phyloP scores from a whole-genome alignment of 2,329 filamentous ascomycete genomes.

The Emericellopsis cladophorae region DNA sequence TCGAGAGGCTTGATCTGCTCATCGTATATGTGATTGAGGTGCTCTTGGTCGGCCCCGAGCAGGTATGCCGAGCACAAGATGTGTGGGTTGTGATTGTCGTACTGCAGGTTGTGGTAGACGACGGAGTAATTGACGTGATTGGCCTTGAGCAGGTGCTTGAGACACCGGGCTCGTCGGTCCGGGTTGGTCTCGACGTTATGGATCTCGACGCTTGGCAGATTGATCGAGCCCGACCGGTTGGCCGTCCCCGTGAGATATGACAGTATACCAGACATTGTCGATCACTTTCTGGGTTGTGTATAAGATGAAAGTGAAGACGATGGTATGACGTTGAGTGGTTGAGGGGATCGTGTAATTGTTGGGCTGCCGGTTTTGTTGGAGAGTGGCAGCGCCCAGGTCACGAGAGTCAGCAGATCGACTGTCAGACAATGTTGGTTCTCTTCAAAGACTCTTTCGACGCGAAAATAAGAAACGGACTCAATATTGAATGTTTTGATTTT shows the following conservation, averaged over 20 bases:
- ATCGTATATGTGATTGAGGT: slow-evolving; percentile 75
- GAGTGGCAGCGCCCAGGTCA: no score
- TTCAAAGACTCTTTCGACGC: no score
- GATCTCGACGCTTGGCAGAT: slow-evolving; percentile 56
- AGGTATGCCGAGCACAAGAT: slow-evolving; percentile 77
- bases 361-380: no score
- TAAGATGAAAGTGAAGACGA: no score
- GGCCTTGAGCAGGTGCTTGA: slow-evolving; percentile 83
- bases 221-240: slow-evolving; percentile 25
- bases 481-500: no score
- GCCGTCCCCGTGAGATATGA: slow-evolving; percentile 18
- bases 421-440: no score
- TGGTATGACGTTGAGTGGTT: no score
- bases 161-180: slow-evolving; percentile 66
- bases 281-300: no score
- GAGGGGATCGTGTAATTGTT: no score
- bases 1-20: slow-evolving; percentile 58
- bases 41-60: slow-evolving; percentile 59
- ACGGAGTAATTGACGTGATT: slow-evolving; percentile 88
- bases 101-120: slow-evolving; percentile 60
- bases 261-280: slow-evolving; percentile 18
- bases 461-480: no score
- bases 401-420: no score
- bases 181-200: slow-evolving; percentile 69
- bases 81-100: slow-evolving; percentile 76